Evolutionary conservation across 495 filamentous ascomycete genomes (phyloP), one percentile per base, ranked within the genome.

Genomic region (Daldinia loculata): DNA sequence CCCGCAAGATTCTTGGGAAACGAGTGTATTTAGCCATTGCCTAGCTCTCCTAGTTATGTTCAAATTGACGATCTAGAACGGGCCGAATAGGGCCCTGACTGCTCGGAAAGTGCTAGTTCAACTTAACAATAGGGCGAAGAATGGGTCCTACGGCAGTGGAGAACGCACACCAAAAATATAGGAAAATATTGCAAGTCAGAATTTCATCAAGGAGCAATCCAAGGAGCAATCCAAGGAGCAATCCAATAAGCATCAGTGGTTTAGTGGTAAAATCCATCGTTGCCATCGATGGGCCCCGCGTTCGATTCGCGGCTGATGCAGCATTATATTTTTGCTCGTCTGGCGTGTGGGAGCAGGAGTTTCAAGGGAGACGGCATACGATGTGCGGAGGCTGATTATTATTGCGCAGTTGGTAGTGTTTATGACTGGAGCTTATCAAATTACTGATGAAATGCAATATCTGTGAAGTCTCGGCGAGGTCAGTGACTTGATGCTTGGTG

Each of bases 211-310:
- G 43, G 43, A 48, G 9, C 43, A 22, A 24, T 48, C 19, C 19
- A 22, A 22, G 11, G 9, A 19, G 9, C 43, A 22, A 24, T 48
- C 19, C 19, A 22, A 22, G 11, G 9, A 19, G n/a, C 27, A 29
- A 29, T 29, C 27, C 27, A 29, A 29, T 4, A 3, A 48, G 75
- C 75, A 77, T 78, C 77, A 80, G 80, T 82, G 80, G 79, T 82
- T 82, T 83, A 83, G 81, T 83, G 81, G 81, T 83, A 83, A 82
- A 83, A 83, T 82, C 79, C 81, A 82, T 83, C 81, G 81, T 83
- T 83, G 81, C 81, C 81, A 83, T 83, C 80, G 81, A 83, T 82
- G 81, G 79, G 81, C 81, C 81, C 81, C 81, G 81, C 76, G 81
- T 83, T 83, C 81, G 81, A 82, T 82, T 82, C 80, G 77, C 80